Conservation (phyloP, 441 rosid species). For the Bruguiera hainesii region DNA sequence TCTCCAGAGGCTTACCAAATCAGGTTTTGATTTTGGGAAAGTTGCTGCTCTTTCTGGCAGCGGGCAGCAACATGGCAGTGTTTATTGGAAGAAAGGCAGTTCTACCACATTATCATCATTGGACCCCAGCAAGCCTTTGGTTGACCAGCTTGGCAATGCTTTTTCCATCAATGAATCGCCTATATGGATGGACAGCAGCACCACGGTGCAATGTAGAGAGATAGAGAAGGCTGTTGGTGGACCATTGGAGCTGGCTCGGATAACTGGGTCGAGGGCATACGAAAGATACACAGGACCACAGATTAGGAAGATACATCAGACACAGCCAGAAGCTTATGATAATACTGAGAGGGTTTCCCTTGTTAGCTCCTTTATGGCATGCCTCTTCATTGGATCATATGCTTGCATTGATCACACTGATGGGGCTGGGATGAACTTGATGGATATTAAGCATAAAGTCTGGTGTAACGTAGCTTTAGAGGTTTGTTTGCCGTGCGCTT, state of each 20-base stretch:
- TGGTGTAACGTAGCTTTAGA: conserved; percentile 68
- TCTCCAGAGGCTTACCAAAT: conserved; percentile 49
- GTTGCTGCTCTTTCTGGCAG: conserved; percentile 79
- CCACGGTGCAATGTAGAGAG: conserved; percentile 73
- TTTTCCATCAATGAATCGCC: conserved; percentile 80
- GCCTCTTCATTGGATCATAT: conserved; percentile 63
- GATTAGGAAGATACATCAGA: conserved; percentile 58
- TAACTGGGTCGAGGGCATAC: conserved; percentile 78
- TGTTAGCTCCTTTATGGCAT: conserved; percentile 96
- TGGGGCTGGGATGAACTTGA: conserved; percentile 96
- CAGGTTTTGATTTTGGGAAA: conserved; percentile 58
- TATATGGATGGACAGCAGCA: conserved; percentile 93
- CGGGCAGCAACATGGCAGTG: conserved; percentile 96
- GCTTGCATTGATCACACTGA: conserved; percentile 85
- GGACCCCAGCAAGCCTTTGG: conserved; percentile 48
- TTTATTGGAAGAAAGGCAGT: conserved; percentile 81
- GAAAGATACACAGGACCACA: conserved; percentile 90
- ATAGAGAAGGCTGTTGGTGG: conserved; percentile 90
- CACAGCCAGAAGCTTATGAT: conserved; percentile 41
- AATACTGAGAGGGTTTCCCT: conserved; percentile 78
- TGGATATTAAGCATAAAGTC: conserved; percentile 65
- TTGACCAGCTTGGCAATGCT: conserved; percentile 55
- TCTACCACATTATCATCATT: conserved; percentile 46
- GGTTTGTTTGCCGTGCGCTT: conserved; percentile 36
- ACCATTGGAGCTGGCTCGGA: conserved; percentile 58